phyloP scores from a whole-genome alignment of 1,284 basidiomycete genomes.

The Sanghuangporus weigelae region DNA sequence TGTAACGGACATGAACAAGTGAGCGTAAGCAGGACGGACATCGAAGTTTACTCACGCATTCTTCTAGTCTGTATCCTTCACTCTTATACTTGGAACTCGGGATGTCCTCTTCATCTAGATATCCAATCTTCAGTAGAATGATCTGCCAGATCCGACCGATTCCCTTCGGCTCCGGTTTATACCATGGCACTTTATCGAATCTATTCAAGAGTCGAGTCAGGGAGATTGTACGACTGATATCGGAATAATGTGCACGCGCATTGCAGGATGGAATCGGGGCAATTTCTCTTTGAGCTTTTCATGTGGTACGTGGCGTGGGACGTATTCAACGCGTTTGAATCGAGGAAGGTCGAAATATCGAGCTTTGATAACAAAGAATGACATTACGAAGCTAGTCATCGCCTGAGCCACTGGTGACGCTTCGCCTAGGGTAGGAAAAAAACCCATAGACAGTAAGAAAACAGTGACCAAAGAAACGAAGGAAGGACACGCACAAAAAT shows the following conservation, averaged over 20 bases:
- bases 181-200: conserved; percentile 37
- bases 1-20: not conserved
- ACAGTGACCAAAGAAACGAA: not conserved
- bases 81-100: conserved; percentile 35
- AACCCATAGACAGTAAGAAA: not conserved
- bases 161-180: conserved; percentile 31
- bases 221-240: not conserved
- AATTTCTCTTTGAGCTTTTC: not conserved
- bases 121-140: conserved; percentile 29
- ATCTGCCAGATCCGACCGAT: conserved; percentile 16
- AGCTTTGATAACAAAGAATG: conserved; percentile 26
- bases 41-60: conserved; percentile 29
- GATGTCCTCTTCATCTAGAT: conserved; percentile 27
- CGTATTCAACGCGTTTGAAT: conserved; percentile 11
- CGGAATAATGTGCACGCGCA: not conserved
- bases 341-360: conserved; percentile 35
- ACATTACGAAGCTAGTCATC: conserved; percentile 24
- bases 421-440: not conserved
- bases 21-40: not conserved
- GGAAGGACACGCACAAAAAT: not conserved
- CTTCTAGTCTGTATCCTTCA: conserved; percentile 37
- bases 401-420: conserved; percentile 20
- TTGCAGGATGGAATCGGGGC: conserved; percentile 22
- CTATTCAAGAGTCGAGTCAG: conserved; percentile 18
- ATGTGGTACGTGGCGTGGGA: not conserved